Base-by-base conservation (phyloP, 306 rosid genomes). In the Rosa persica region DNA sequence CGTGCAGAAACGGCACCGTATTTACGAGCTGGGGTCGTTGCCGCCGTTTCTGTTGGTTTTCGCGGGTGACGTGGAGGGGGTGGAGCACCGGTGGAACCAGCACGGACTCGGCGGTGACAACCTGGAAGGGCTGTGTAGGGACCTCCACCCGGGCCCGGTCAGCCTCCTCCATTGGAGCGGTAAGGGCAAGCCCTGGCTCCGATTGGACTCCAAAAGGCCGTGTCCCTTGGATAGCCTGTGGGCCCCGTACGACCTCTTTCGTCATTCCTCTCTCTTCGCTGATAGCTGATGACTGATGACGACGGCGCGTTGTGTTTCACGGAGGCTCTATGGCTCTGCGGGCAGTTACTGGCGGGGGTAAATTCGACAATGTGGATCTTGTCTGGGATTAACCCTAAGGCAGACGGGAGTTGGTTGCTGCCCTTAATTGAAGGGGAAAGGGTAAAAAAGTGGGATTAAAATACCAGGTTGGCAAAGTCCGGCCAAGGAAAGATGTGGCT, bases 111-210 rank as follows among this genome's bases (percentile, higher is more conserved):
- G 98, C 3, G 97, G 98, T 3, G 98, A 93, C 23, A 93, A 93
- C 34, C 78, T 93, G 61, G 89, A 89, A 72, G 98, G 97, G 0
- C 84, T 90, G 0, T 92, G 98, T 68, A 79, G 96, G 11, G 88
- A 94, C 70, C 89, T 94, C 38, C 98, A 94, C 39, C 92, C 96
- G 1, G 98, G 98, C 19, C 97, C 94, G 5, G 97, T 89, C 62
- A 94, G 98, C 72, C 78, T 94, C 4, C 86, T 94, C 39, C 98
- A 92, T 67, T 94, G 98, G 98, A 94, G 98, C 73, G 98, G 97
- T 5, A 94, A 94, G 39, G 98, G 98, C 40, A 94, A 94, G 82
- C 98, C 98, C 0, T 94, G 98, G 98, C 87, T 92, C 16, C 82
- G 98, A 52, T 80, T 94, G 54, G 96, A 94, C 82, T 87, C 97